phyloP scores from a whole-genome alignment of 371 early-diverging fungal species.

The Haplosporangium sp. region DNA sequence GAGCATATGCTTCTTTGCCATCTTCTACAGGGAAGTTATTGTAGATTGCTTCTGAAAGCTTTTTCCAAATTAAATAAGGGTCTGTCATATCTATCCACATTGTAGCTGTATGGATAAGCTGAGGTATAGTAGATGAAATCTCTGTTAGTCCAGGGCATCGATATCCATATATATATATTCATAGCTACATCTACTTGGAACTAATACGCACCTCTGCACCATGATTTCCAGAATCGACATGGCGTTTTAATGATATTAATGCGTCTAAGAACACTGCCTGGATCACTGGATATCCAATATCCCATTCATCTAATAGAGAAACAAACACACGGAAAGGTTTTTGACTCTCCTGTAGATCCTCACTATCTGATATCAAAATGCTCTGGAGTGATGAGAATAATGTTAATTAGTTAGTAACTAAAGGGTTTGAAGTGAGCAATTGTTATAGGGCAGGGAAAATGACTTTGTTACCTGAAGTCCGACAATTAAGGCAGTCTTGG shows the following conservation, averaged over 20 bases:
- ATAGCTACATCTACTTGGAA: no score
- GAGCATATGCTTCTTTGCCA: slow-evolving; percentile 56
- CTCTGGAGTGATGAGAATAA: slow-evolving; percentile 24
- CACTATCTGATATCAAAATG: slow-evolving; percentile 64
- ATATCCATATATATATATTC: neutral
- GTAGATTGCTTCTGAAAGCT: slow-evolving; percentile 69
- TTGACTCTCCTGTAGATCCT: slow-evolving; percentile 67
- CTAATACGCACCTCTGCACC: slow-evolving; percentile 59
- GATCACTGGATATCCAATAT: slow-evolving; percentile 83
- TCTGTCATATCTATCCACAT: slow-evolving; percentile 93
- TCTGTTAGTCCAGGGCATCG: neutral
- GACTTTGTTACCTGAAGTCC: slow-evolving; percentile 51
- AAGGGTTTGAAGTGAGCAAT: neutral
- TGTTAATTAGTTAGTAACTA: neutral
- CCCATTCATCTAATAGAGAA: slow-evolving; percentile 88
- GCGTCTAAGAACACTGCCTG: slow-evolving; percentile 80
- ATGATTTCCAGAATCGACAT: slow-evolving; percentile 57
- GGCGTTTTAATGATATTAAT: slow-evolving; percentile 69
- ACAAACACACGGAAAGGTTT: slow-evolving; percentile 85
- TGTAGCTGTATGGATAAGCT: slow-evolving; percentile 82
- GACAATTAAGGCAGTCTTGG: slow-evolving; percentile 53
- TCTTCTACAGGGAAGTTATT: slow-evolving; percentile 59
- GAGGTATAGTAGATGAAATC: neutral
- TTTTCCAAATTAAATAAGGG: slow-evolving; percentile 84
- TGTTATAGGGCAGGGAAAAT: neutral